Base-by-base conservation (phyloP, 805 yeast genomes). In the Saturnispora mendoncae region DNA sequence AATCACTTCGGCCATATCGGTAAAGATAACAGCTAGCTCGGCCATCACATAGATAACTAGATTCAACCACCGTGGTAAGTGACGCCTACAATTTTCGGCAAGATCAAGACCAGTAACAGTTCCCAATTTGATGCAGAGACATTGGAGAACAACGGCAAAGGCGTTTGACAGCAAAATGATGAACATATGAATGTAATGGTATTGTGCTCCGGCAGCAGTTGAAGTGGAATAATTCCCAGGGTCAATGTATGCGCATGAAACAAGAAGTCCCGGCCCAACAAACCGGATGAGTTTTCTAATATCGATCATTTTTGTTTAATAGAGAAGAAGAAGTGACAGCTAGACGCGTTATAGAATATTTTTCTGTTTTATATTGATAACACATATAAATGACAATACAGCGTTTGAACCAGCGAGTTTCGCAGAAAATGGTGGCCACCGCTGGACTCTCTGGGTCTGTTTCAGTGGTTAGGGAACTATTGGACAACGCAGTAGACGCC, bases 171-270 rank as follows among this genome's bases (percentile, higher is more conserved):
- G 53, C 39, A 86, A 66, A 3, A 86, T 72, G 24, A 81, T 71
- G 58, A 84, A 83, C 38, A 87, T 67, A 39, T 86, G 71, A 44
- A 80, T 73, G 60, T 79, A 87, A 55, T 78, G 74, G 53, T 78
- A 83, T 42, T 76, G 70, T 2, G 95, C 88, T 39, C 96, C 97
- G 1, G 94, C 85, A 13, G 84, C 73, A 1, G 87, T 94, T 13
- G 92, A 86, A 0, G 95, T 84, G 33, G 94, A 76, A 61, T 85
- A 87, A 60, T 87, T 87, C 33, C 97, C 97, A 2, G 96, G 95
- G 57, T 87, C 97, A 70, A 87, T 83, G 55, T 87, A 88, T 2
- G 95, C 92, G 41, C 88, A 95, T 24, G 87, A 73, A 19, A 87
- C 86, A 76, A 86, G 72, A 31, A 87, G 68, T 0, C 95, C 95